phyloP scores from a whole-genome alignment of 192 early-diverging fungal genomes.

The Gaertneriomyces semiglobifer region DNA sequence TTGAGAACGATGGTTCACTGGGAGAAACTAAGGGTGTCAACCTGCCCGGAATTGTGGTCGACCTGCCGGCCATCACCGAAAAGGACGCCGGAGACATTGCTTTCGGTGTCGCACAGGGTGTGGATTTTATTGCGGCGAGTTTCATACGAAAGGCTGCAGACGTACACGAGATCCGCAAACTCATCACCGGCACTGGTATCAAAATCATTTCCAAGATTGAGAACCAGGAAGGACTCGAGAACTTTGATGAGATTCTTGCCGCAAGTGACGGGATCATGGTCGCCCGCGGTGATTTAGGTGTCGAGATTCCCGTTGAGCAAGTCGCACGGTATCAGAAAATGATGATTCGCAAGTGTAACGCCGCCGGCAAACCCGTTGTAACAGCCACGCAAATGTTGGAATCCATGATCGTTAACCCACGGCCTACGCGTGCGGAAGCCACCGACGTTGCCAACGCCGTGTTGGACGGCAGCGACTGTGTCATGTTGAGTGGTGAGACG shows the following conservation, averaged over 20 bases:
- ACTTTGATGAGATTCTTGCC: slow-evolving; percentile 96
- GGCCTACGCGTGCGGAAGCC: slow-evolving; percentile 98
- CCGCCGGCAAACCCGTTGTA: slow-evolving; percentile 93
- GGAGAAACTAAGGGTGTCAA: slow-evolving; percentile 96
- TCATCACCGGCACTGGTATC: slow-evolving; percentile 79
- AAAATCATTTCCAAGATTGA: slow-evolving; percentile 98
- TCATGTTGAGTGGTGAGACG: slow-evolving; percentile 98
- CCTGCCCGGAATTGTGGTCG: slow-evolving; percentile 83
- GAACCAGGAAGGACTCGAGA: slow-evolving; percentile 93
- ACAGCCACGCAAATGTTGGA: slow-evolving; percentile 98
- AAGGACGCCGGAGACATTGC: slow-evolving; percentile 88
- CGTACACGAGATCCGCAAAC: slow-evolving; percentile 79
- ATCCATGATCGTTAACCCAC: slow-evolving; percentile 73
- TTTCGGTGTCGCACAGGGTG: slow-evolving; percentile 91
- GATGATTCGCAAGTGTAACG: slow-evolving; percentile 98
- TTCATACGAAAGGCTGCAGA: slow-evolving; percentile 94
- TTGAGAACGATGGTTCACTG: slow-evolving; percentile 82
- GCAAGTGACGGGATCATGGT: slow-evolving; percentile 98
- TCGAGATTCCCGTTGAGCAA: slow-evolving; percentile 92
- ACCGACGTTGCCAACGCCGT: slow-evolving; percentile 98
- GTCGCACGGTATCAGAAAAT: slow-evolving; percentile 81
- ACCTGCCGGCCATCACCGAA: slow-evolving; percentile 91
- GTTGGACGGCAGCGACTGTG: slow-evolving; percentile 96
- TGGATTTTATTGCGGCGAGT: slow-evolving; percentile 94
- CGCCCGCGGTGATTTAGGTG: slow-evolving; percentile 96